phyloP scores from a whole-genome alignment of 345 rosid species.

The Ceriops zippeliana region DNA sequence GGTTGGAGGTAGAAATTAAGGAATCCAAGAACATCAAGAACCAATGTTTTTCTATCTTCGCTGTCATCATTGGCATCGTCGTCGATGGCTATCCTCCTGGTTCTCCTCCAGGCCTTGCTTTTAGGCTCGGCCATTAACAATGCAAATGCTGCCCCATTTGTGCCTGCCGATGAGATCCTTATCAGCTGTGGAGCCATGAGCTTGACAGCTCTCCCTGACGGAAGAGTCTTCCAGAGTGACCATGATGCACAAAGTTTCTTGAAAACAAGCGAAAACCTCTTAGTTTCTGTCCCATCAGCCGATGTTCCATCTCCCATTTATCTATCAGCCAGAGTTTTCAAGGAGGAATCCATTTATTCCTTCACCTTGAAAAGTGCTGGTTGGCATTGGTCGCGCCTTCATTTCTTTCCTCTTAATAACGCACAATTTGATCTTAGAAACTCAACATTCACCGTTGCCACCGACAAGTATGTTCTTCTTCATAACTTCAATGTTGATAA shows the following conservation, averaged over 20 bases:
- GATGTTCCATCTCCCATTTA: constrained; percentile 4
- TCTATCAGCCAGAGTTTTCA: neutral
- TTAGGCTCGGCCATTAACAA: neutral
- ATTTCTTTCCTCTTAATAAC: constrained; percentile 7
- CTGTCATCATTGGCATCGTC: neutral
- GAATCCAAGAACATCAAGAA: neutral
- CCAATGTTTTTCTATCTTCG: constrained; percentile 1
- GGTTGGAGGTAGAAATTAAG: neutral
- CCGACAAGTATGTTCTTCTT: constrained; percentile 13
- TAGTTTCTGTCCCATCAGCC: neutral
- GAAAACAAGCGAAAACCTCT: neutral
- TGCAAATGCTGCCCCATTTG: neutral
- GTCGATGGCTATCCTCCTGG: neutral
- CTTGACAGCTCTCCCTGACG: constrained; percentile 4
- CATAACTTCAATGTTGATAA: constrained; percentile 4
- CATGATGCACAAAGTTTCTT: neutral
- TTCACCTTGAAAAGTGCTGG: constrained; percentile 5
- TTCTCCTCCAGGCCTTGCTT: neutral
- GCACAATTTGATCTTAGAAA: neutral
- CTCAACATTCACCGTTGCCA: constrained; percentile 3
- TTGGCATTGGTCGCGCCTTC: constrained; percentile 13
- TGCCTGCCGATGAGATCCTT: constrained; percentile 7
- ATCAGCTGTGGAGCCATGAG: constrained; percentile 11
- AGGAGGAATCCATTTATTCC: neutral
- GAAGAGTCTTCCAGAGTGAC: constrained; percentile 9